Evolutionary conservation across 306 rosid species (phyloP).

Genomic region (peach (Prunus persica)): DNA sequence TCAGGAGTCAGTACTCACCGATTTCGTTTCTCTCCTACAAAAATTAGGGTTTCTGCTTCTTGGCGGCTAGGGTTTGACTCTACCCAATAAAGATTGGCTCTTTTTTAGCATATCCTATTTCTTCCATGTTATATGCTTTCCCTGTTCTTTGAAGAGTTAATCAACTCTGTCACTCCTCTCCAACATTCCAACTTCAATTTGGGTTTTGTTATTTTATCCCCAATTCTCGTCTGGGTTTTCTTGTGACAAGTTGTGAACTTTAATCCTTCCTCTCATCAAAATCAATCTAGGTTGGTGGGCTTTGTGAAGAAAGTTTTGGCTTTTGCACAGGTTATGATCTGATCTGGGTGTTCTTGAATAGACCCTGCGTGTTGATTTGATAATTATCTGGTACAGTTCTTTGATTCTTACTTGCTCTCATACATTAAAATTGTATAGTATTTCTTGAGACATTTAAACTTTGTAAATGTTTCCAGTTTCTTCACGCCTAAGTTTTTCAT

Average conservation of each 20-base stretch:
- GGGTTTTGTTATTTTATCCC: not conserved
- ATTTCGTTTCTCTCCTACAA: not conserved
- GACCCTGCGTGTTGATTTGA: slow-evolving; percentile 9
- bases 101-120: not conserved
- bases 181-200: slow-evolving; percentile 6
- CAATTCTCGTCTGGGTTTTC: slow-evolving; percentile 7
- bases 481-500: not conserved
- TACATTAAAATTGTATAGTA: not conserved
- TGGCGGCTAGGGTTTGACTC: slow-evolving; percentile 85
- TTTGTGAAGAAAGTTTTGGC: not conserved
- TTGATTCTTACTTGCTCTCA: not conserved
- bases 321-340: not conserved
- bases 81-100: not conserved
- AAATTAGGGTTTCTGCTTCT: slow-evolving; percentile 12
- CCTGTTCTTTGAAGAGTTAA: not conserved
- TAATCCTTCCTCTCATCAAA: slow-evolving; percentile 8
- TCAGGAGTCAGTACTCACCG: not conserved
- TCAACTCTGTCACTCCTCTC: slow-evolving; percentile 1
- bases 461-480: not conserved
- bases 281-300: slow-evolving; percentile 19
- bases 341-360: not conserved
- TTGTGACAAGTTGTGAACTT: not conserved
- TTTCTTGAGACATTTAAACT: not conserved
- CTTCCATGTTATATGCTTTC: not conserved
- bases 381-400: slow-evolving; percentile 4